phyloP scores from a whole-genome alignment of 2,329 filamentous ascomycete species.

The Hymenoscyphus fraxineus region DNA sequence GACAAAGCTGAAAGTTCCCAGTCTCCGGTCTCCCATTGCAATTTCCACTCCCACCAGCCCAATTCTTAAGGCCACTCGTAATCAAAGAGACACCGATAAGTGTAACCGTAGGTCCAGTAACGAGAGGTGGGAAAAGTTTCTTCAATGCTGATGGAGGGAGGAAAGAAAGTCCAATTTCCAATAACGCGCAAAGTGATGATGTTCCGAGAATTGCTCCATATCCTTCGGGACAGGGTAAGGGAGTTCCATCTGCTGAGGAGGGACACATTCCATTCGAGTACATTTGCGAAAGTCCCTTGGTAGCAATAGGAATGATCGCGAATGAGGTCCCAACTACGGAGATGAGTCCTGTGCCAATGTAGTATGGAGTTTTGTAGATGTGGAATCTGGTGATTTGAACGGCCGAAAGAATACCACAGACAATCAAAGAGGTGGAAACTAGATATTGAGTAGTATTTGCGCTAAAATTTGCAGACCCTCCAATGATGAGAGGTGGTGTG shows the following conservation, averaged over 20 bases:
- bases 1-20: conserved; percentile 60
- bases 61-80: conserved; percentile 67
- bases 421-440: conserved; percentile 57
- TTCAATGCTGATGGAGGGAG: conserved; percentile 65
- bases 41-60: conserved; percentile 69
- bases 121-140: conserved; percentile 73
- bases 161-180: conserved; percentile 72
- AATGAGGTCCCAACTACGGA: conserved; percentile 79
- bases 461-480: conserved; percentile 53
- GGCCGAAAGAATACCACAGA: conserved; percentile 69
- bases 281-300: conserved; percentile 71
- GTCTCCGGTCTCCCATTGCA: conserved; percentile 47
- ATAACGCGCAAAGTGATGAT: conserved; percentile 56
- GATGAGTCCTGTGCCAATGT: conserved; percentile 73
- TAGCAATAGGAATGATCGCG: conserved; percentile 69
- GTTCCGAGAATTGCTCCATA: conserved; percentile 77
- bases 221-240: conserved; percentile 68
- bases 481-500: conserved; percentile 72
- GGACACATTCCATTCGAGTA: conserved; percentile 64
- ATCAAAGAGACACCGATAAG: conserved; percentile 73
- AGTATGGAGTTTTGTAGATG: conserved; percentile 67
- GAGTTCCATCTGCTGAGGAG: conserved; percentile 53
- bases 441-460: conserved; percentile 65
- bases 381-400: conserved; percentile 77
- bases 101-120: conserved; percentile 69